Conservation (phyloP, 169 alveolate species). For the Plasmodium adleri region DNA sequence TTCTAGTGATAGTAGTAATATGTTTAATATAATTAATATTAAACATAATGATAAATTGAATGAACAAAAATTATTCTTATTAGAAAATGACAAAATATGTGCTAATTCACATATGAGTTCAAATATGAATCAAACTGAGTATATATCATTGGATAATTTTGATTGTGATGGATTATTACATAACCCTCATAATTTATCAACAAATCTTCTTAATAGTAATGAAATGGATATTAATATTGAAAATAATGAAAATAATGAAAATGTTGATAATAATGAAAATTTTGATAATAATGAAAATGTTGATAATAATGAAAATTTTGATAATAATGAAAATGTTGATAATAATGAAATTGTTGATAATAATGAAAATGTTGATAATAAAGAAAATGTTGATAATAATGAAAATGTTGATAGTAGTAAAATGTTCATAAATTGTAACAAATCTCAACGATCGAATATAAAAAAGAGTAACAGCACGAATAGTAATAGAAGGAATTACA, state of each 20-base stretch:
- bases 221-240: not conserved
- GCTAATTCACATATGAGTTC: not conserved
- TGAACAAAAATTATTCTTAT: not conserved
- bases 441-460: not conserved
- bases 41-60: slow-evolving; percentile 4
- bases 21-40: not conserved
- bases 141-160: slow-evolving; percentile 2
- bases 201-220: not conserved
- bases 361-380: not conserved
- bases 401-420: not conserved
- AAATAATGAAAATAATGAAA: not conserved
- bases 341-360: not conserved
- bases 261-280: not conserved
- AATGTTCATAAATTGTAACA: not conserved
- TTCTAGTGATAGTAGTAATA: slow-evolving; percentile 10
- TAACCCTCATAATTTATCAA: not conserved
- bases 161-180: not conserved
- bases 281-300: not conserved
- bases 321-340: not conserved
- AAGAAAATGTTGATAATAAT: not conserved
- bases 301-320: not conserved
- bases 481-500: not conserved
- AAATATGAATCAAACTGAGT: slow-evolving; percentile 2
- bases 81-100: slow-evolving; percentile 6
- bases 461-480: not conserved